A percentile compares a stretch with the other conserved stretches of the same genome.
phyloP scores from a whole-genome alignment of 73 alveolate species.

The Symbiodinium pilosum region DNA sequence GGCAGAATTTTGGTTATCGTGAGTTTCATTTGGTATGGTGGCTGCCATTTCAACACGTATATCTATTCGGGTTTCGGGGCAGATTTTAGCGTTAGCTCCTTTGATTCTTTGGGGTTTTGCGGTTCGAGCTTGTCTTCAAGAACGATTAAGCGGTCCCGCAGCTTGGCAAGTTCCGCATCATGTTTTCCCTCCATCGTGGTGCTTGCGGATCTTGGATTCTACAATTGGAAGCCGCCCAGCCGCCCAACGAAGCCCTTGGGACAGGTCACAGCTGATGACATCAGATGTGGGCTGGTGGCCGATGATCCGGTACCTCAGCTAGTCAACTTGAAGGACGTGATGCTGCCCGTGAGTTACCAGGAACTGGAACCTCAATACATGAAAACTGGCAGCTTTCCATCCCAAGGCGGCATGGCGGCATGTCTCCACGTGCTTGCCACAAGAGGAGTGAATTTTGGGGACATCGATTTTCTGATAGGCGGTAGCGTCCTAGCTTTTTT shows the following conservation, averaged over 20 bases:
- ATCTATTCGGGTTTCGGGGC: no score
- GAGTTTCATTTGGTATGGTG: no score
- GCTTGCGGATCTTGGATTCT: constrained; percentile 21
- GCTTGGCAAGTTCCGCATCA: neutral
- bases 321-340: neutral
- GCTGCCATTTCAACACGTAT: no score
- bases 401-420: constrained; percentile 29
- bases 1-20: no score
- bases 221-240: constrained; percentile 16
- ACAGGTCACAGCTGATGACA: constrained; percentile 36
- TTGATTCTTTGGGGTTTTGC: no score
- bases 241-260: neutral
- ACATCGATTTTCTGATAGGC: constrained; percentile 21
- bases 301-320: neutral
- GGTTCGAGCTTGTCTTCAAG: no score
- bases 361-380: neutral
- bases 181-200: constrained; percentile 5
- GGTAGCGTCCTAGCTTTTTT: constrained; percentile 9
- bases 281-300: neutral
- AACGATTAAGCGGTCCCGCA: no score
- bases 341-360: constrained; percentile 11
- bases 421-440: neutral
- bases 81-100: no score
- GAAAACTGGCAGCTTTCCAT: neutral
- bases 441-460: neutral